phyloP scores from a whole-genome alignment of 1,139 yeast species.

The Geotrichum phurueaensis region DNA sequence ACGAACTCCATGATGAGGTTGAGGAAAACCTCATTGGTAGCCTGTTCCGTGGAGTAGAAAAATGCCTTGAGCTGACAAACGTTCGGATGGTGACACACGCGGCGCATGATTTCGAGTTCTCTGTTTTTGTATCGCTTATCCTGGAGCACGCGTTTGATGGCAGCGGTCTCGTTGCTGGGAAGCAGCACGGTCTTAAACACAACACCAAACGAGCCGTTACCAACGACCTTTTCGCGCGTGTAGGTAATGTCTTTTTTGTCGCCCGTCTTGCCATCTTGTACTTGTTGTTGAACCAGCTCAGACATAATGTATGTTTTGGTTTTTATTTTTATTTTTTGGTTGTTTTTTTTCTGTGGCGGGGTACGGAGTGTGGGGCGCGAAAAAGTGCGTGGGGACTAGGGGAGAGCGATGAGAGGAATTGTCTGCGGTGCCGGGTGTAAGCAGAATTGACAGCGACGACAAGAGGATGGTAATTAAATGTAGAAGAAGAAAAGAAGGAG shows the following conservation, averaged over 20 bases:
- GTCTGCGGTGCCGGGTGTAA: not conserved
- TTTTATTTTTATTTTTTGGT: not conserved
- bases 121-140: constrained; percentile 94
- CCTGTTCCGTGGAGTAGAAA: constrained; percentile 67
- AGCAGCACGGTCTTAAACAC: constrained; percentile 81
- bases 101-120: constrained; percentile 92
- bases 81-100: constrained; percentile 80
- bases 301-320: constrained; percentile 19
- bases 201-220: constrained; percentile 96
- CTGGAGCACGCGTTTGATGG: constrained; percentile 89
- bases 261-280: constrained; percentile 69
- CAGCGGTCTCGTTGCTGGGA: constrained; percentile 74
- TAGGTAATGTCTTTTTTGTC: constrained; percentile 55
- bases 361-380: not conserved
- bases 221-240: constrained; percentile 79
- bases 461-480: not conserved
- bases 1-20: constrained; percentile 85
- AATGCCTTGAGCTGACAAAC: constrained; percentile 84
- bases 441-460: not conserved
- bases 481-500: not conserved
- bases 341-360: not conserved
- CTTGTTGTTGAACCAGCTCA: constrained; percentile 58
- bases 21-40: constrained; percentile 68
- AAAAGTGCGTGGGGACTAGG: not conserved
- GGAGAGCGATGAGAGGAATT: not conserved